Conservation (phyloP, 352 stramenopile genomes). For the Thraustochytrium sp. region DNA sequence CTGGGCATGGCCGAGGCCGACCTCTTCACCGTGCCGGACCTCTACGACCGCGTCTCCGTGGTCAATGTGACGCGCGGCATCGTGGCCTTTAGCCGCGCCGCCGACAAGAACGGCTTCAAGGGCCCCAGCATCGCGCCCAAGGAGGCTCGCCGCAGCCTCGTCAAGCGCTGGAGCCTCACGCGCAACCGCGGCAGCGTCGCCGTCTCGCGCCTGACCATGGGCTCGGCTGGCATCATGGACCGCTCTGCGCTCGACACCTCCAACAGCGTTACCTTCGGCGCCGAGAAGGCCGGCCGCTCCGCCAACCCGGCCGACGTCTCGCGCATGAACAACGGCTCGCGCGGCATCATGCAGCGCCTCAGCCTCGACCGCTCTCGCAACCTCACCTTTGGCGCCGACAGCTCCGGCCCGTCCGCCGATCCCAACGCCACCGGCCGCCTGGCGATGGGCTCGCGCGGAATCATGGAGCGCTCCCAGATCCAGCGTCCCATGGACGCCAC, state of each 20-base stretch:
- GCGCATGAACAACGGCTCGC: not conserved
- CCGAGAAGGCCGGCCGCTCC: not conserved
- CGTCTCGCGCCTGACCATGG: conserved; percentile 47
- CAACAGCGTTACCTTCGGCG: conserved; percentile 42
- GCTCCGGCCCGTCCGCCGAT: not conserved
- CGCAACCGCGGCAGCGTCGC: not conserved
- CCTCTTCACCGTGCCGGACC: conserved; percentile 76
- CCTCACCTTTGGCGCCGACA: conserved; percentile 30
- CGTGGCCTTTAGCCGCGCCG: conserved; percentile 28
- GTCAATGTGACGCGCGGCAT: conserved; percentile 45
- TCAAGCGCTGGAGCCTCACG: conserved; percentile 21
- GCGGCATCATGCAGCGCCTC: conserved; percentile 3
- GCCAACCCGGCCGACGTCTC: not conserved
- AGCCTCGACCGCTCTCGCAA: not conserved
- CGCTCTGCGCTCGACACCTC: conserved; percentile 7
- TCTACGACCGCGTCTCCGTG: conserved; percentile 78
- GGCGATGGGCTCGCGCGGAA: conserved; percentile 6
- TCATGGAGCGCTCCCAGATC: conserved; percentile 8
- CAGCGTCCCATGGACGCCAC: not conserved
- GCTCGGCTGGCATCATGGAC: conserved; percentile 50
- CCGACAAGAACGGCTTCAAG: conserved; percentile 39
- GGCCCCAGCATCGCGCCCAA: conserved; percentile 7
- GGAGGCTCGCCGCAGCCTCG: not conserved
- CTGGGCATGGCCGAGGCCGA: conserved; percentile 79
- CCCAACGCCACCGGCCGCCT: not conserved